Conservation (phyloP, 2,329 filamentous ascomycete genomes). For the Arthrinium phaeospermum region DNA sequence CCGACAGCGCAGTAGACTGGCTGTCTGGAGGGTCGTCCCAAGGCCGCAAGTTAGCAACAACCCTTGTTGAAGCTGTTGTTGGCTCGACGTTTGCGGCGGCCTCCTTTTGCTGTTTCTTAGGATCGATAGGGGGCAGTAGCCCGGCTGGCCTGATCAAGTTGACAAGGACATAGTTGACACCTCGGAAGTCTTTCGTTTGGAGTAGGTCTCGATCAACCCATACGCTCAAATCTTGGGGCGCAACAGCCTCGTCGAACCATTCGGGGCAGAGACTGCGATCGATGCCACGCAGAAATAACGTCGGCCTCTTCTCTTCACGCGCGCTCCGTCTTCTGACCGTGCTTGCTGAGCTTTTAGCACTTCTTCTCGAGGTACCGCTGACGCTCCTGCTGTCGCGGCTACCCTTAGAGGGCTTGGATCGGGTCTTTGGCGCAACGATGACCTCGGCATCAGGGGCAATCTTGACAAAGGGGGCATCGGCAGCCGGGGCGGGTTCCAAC, state of each 20-base stretch:
- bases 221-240: slow-evolving; percentile 67
- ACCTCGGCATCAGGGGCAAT: slow-evolving; percentile 94
- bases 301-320: slow-evolving; percentile 70
- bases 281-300: slow-evolving; percentile 80
- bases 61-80: slow-evolving; percentile 63
- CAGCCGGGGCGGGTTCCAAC: slow-evolving; percentile 74
- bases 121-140: slow-evolving; percentile 72
- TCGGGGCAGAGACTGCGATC: slow-evolving; percentile 72
- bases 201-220: slow-evolving; percentile 87
- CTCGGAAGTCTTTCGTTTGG: slow-evolving; percentile 73
- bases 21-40: slow-evolving; percentile 91
- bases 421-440: slow-evolving; percentile 92
- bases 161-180: slow-evolving; percentile 79
- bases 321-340: slow-evolving; percentile 62
- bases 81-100: slow-evolving; percentile 62
- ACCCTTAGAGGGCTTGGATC: slow-evolving; percentile 70
- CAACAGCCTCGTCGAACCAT: slow-evolving; percentile 76
- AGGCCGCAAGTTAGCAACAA: slow-evolving; percentile 75
- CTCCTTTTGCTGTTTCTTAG: slow-evolving; percentile 70
- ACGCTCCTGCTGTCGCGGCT: slow-evolving; percentile 82
- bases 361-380: slow-evolving; percentile 78
- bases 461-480: slow-evolving; percentile 81
- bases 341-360: slow-evolving; percentile 76
- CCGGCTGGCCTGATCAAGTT: slow-evolving; percentile 85
- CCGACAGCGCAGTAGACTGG: slow-evolving; percentile 80